Base-by-base conservation (phyloP, 2,329 filamentous ascomycete genomes). In the Chrysoporthe puriensis region DNA sequence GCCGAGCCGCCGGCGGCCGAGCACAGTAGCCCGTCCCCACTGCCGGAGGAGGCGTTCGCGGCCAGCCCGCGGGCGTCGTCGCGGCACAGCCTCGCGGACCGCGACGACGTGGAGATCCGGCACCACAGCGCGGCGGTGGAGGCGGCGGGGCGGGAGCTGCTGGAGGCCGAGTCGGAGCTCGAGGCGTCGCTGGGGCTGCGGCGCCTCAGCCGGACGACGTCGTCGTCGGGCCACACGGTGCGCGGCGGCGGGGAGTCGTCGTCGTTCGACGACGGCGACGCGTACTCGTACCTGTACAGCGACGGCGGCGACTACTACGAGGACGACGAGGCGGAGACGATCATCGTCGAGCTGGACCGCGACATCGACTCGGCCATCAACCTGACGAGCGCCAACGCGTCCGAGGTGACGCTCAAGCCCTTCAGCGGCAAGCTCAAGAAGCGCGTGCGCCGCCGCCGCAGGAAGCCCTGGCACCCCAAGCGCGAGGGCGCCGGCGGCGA, bases 91-190 rank as follows among this genome's bases (percentile, higher is more conserved):
- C 43, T 65, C 44, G 58, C 69, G 18, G 52, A 66, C 66, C 16
- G 72, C 71, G 36, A 64, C 68, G 13, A 66, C 65, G 54, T 72
- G 63, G 42, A 66, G 67, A 36, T 72, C 69, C 21, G 62, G 26
- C 34, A 71, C 63, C 48, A 46, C 66, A 40, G 71, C 72, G 83
- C 86, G 1, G 86, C 86, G 0, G 86, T 85, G 1, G 80, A 79
- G 1, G 85, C 85, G n/a, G 84, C 82, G 2, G 82, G 84, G 62
- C 78, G 79, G 44, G 83, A 86, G 72, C 78, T 88, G 61, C 77
- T 83, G 36, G 76, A 80, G 48, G 72, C 78, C 44, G 78, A 81
- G 50, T 70, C 82, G 0, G 81, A 80, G 5, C 77, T 81, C 69
- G 73, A 77, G 34, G 59, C 54, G 14, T 63, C 40, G 40, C 60